Percentiles rank a stretch among this genome's conserved stretches.
These are phyloP conservation scores for Colletotrichum tofieldiae DNA, from an alignment of 2,329 filamentous ascomycete genomes.

Conservation along the genomic window DNA sequence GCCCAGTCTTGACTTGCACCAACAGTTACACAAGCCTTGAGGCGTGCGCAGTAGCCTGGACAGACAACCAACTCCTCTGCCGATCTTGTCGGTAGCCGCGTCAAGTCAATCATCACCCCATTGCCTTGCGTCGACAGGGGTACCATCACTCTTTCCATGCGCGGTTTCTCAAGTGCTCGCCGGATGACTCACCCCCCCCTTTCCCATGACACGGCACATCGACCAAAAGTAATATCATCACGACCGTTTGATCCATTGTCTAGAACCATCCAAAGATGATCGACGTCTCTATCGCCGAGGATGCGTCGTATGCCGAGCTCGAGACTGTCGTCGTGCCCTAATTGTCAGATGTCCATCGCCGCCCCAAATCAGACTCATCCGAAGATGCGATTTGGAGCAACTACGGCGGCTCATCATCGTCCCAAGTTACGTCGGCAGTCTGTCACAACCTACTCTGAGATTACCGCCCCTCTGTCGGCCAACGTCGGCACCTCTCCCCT, in stretches of 20 bases:
- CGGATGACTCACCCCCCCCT: slow-evolving; percentile 33
- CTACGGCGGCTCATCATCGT: neutral
- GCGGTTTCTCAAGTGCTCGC: slow-evolving; percentile 11
- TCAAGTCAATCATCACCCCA: slow-evolving; percentile 17
- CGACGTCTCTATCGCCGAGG: slow-evolving; percentile 15
- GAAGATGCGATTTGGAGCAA: neutral
- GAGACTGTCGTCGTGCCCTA: neutral
- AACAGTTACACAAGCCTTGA: slow-evolving; percentile 10
- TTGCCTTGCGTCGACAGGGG: slow-evolving; percentile 6
- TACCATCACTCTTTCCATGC: slow-evolving; percentile 5
- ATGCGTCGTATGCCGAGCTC: slow-evolving; percentile 4
- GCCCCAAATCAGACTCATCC: neutral
- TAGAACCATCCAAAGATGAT: slow-evolving; percentile 1
- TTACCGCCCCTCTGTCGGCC: neutral
- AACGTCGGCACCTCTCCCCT: neutral
- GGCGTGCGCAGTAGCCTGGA: slow-evolving; percentile 14
- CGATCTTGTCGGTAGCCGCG: slow-evolving; percentile 27
- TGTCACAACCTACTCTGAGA: neutral
- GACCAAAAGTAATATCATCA: neutral
- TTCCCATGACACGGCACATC: slow-evolving; percentile 16
- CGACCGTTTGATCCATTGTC: slow-evolving; percentile 7
- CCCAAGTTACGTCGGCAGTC: neutral
- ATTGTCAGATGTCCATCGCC: slow-evolving; percentile 16
- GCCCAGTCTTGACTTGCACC: neutral
- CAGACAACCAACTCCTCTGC: slow-evolving; percentile 19